These are phyloP conservation scores for Rhodotorula graminis DNA, from an alignment of 768 basidiomycete genomes.

Conservation along the genomic window DNA sequence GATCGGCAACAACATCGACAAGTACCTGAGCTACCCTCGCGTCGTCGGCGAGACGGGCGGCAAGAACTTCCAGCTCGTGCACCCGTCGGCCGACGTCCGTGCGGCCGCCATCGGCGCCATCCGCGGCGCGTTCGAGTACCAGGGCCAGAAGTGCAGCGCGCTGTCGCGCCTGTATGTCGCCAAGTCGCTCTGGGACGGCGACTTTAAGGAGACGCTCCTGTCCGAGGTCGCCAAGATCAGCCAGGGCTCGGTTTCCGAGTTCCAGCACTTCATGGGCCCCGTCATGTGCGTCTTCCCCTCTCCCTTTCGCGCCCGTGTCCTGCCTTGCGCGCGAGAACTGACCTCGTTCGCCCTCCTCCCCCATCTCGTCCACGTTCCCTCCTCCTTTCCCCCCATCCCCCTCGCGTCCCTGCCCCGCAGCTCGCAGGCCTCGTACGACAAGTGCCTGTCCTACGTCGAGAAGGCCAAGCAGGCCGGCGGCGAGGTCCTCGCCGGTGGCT, in stretches of 20 bases:
- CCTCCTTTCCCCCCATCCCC: too few relatives aligned
- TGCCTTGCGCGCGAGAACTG: background rate
- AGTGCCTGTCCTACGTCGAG: constrained; percentile 71
- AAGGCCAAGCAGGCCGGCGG: constrained; percentile 86
- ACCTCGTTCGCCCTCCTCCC: background rate
- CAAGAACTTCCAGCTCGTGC: constrained; percentile 96
- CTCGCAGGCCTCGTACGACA: constrained; percentile 81
- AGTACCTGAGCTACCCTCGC: constrained; percentile 81
- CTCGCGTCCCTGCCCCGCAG: constrained; percentile 51
- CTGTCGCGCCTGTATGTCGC: constrained; percentile 87
- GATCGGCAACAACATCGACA: constrained; percentile 80
- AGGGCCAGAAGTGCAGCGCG: constrained; percentile 97
- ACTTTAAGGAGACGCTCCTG: constrained; percentile 77
- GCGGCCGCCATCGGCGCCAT: constrained; percentile 88
- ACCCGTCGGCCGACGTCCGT: constrained; percentile 74
- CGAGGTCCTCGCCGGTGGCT: constrained; percentile 80
- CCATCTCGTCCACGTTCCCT: constrained; percentile 9
- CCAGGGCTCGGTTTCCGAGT: constrained; percentile 71
- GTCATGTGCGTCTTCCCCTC: constrained; percentile 64
- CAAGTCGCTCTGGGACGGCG: constrained; percentile 66
- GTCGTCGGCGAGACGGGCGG: constrained; percentile 96
- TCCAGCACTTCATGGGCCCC: constrained; percentile 85
- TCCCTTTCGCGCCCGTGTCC: too few relatives aligned
- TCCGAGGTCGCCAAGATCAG: constrained; percentile 75
- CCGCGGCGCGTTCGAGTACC: constrained; percentile 90